Conservation (phyloP, 495 filamentous ascomycete species). For the Penicillium fimorum region DNA sequence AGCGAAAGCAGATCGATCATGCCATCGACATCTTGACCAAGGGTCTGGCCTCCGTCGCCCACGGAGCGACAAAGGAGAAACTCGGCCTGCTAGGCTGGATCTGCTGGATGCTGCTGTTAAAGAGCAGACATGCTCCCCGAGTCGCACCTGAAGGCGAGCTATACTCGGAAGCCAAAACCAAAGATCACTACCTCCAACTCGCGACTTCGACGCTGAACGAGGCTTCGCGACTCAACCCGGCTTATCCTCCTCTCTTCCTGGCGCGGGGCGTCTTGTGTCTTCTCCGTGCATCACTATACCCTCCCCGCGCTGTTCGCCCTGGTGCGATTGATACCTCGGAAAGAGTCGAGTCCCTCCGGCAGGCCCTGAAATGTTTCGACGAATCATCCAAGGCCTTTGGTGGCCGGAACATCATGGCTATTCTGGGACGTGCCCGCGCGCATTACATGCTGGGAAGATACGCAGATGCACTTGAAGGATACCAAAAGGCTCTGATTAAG, state of each 20-base stretch:
- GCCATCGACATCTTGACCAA: conserved; percentile 91
- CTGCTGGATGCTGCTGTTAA: conserved; percentile 90
- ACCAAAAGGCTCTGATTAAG: conserved; percentile 80
- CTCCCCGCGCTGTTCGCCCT: conserved; percentile 60
- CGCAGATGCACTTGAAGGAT: conserved; percentile 74
- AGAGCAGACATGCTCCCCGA: conserved; percentile 87
- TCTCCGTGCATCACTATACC: conserved; percentile 79
- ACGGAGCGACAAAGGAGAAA: conserved; percentile 74
- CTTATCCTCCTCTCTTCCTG: conserved; percentile 82
- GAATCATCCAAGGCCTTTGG: conserved; percentile 81
- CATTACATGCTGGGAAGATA: conserved; percentile 81
- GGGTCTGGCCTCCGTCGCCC: conserved; percentile 70
- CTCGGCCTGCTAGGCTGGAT: conserved; percentile 78
- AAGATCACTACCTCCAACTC: conserved; percentile 88
- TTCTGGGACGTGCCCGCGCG: conserved; percentile 80
- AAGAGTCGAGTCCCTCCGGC: conserved; percentile 73
- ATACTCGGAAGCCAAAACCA: conserved; percentile 74
- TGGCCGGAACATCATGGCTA: conserved; percentile 84
- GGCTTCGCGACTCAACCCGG: conserved; percentile 87
- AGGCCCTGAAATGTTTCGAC: conserved; percentile 87
- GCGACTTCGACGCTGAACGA: conserved; percentile 90
- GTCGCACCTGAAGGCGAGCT: conserved; percentile 60
- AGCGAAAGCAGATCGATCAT: conserved; percentile 86
- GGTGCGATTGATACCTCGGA: conserved; percentile 68
- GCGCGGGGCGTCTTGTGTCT: conserved; percentile 90